Conservation (phyloP, 805 yeast species). For the Wickerhamiella parazyma region DNA sequence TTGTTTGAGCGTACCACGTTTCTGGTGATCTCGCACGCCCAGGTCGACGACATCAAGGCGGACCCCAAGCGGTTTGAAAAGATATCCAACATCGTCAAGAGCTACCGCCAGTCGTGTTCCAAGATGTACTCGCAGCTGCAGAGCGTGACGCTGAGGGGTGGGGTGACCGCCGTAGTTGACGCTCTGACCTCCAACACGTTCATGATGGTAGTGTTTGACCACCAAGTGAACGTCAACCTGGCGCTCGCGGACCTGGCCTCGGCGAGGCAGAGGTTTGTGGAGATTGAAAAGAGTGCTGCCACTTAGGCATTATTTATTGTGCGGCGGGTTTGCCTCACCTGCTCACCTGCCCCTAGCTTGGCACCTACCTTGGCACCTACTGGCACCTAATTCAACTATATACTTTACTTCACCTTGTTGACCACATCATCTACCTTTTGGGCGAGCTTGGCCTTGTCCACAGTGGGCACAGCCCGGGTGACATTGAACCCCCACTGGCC, state of each 20-base stretch:
- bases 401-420: constrained; percentile 8
- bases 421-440: constrained; percentile 5
- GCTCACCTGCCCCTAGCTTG: no score
- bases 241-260: constrained; percentile 25
- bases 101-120: constrained; percentile 82
- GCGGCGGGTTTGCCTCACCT: no score
- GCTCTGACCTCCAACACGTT: constrained; percentile 32
- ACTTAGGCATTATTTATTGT: constrained; percentile 7
- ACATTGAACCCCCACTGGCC: constrained; percentile 70
- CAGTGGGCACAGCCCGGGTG: constrained; percentile 29
- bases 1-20: constrained; percentile 90
- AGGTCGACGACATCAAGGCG: constrained; percentile 25
- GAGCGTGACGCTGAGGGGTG: constrained; percentile 54
- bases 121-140: constrained; percentile 76
- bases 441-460: constrained; percentile 16
- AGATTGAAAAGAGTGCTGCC: constrained; percentile 21
- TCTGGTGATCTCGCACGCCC: constrained; percentile 49
- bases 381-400: neutral
- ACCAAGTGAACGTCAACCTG: constrained; percentile 13
- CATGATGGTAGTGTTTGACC: constrained; percentile 31
- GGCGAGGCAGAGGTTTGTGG: constrained; percentile 28
- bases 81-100: constrained; percentile 83
- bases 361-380: no score
- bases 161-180: constrained; percentile 30
- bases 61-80: constrained; percentile 93